Conservation (phyloP, 306 rosid species). For the barrel medic (Medicago truncatula) region DNA sequence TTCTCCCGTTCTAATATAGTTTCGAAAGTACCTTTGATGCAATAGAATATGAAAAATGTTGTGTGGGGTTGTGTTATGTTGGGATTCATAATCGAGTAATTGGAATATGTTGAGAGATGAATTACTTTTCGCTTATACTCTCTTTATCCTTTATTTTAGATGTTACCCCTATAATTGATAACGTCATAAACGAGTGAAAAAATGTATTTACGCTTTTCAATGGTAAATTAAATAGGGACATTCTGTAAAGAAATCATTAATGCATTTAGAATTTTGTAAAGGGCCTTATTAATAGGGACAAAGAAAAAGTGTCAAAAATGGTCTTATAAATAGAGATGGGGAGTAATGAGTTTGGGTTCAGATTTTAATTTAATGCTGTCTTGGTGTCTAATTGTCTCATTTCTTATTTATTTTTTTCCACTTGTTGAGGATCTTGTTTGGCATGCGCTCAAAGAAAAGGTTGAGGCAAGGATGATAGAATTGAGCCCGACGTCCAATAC, state of each 20-base stretch:
- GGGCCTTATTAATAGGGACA: too few relatives aligned
- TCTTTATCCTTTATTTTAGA: too few relatives aligned
- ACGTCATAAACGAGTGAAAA: too few relatives aligned
- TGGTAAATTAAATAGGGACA: too few relatives aligned
- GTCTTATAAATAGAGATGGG: too few relatives aligned
- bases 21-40: neutral
- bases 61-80: neutral
- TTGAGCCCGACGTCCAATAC: slow-evolving; percentile 38
- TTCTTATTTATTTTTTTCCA: slow-evolving; percentile 20
- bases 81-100: neutral
- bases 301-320: too few relatives aligned
- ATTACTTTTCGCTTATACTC: neutral
- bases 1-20: neutral
- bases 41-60: neutral
- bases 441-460: slow-evolving; percentile 52
- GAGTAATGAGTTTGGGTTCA: neutral
- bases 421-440: slow-evolving; percentile 59
- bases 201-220: too few relatives aligned
- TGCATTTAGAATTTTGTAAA: too few relatives aligned
- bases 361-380: neutral
- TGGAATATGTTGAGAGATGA: neutral
- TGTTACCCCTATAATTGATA: too few relatives aligned
- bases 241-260: too few relatives aligned
- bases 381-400: neutral
- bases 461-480: slow-evolving; percentile 60